Evolutionary conservation across 2,329 filamentous ascomycete genomes (phyloP).

Genomic region (Clarireedia homoeocarpa): DNA sequence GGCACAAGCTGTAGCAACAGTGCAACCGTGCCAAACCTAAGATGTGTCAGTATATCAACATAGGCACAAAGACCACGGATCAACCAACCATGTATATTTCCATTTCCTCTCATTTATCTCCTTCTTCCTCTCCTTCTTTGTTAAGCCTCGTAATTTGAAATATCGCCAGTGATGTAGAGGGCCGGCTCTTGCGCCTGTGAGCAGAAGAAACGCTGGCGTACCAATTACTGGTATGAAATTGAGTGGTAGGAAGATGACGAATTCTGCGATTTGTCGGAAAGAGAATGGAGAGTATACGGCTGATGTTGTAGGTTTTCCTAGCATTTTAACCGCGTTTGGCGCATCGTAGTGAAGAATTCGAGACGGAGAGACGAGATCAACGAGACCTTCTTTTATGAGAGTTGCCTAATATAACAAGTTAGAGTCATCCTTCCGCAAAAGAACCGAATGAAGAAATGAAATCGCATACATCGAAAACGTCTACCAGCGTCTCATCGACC

Average conservation of each 20-base stretch:
- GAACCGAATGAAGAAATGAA: not conserved
- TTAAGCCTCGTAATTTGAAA: slow-evolving; percentile 70
- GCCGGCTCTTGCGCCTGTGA: slow-evolving; percentile 81
- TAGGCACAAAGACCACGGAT: not conserved
- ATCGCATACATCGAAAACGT: slow-evolving; percentile 66
- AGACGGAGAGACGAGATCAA: slow-evolving; percentile 59
- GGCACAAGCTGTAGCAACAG: slow-evolving; percentile 83
- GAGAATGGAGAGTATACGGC: slow-evolving; percentile 86
- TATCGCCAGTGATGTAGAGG: slow-evolving; percentile 88
- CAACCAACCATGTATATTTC: slow-evolving; percentile 70
- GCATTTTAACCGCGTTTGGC: slow-evolving; percentile 65
- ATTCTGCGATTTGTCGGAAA: slow-evolving; percentile 80
- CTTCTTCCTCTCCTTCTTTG: slow-evolving; percentile 63
- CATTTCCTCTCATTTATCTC: slow-evolving; percentile 61
- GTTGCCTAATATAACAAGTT: slow-evolving; percentile 39
- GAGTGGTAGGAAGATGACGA: slow-evolving; percentile 69
- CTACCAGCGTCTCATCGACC: slow-evolving; percentile 69
- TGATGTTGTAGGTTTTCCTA: slow-evolving; percentile 71
- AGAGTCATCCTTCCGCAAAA: not conserved
- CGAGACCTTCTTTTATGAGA: slow-evolving; percentile 65
- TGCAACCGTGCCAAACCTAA: slow-evolving; percentile 73
- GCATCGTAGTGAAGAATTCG: slow-evolving; percentile 59
- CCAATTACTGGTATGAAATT: slow-evolving; percentile 83
- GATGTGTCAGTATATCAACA: slow-evolving; percentile 10
- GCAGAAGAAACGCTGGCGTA: slow-evolving; percentile 74